Percentiles rank a stretch among this genome's conserved stretches.
These are phyloP conservation scores for Pulveroboletus sp. DNA, from an alignment of 768 basidiomycete species.

Conservation along the genomic window DNA sequence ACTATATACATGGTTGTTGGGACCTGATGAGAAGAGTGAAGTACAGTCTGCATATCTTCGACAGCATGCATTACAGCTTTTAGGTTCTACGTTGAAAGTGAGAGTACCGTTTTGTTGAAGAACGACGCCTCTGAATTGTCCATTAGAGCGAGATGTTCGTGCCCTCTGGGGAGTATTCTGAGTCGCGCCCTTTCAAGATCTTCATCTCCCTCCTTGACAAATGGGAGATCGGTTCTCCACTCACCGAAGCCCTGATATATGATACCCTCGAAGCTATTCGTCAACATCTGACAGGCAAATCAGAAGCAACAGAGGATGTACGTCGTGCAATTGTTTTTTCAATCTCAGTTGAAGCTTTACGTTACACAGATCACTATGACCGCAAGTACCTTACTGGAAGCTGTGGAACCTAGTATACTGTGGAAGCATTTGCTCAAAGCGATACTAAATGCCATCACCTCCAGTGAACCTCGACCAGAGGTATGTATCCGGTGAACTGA, in stretches of 20 bases:
- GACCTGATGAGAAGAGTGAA: slow-evolving; percentile 74
- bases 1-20: slow-evolving; percentile 90
- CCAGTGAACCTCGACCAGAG: slow-evolving; percentile 43
- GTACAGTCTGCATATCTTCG: slow-evolving; percentile 69
- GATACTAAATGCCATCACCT: slow-evolving; percentile 52
- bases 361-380: slow-evolving; percentile 64
- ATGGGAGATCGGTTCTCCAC: slow-evolving; percentile 85
- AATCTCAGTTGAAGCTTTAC: neutral
- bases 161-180: slow-evolving; percentile 67
- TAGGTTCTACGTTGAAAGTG: slow-evolving; percentile 69
- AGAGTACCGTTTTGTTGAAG: slow-evolving; percentile 5
- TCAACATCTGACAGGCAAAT: slow-evolving; percentile 46
- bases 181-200: slow-evolving; percentile 89
- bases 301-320: slow-evolving; percentile 62
- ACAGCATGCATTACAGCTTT: slow-evolving; percentile 64
- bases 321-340: slow-evolving; percentile 12
- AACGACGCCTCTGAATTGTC: slow-evolving; percentile 12
- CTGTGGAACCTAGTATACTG: slow-evolving; percentile 82
- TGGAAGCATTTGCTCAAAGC: slow-evolving; percentile 74
- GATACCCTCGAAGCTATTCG: slow-evolving; percentile 77
- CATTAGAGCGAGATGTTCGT: slow-evolving; percentile 70
- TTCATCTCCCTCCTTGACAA: slow-evolving; percentile 94
- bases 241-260: slow-evolving; percentile 76
- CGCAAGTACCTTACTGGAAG: slow-evolving; percentile 85
- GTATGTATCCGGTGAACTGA: slow-evolving; percentile 40